Base-by-base conservation (phyloP, 495 filamentous ascomycete species). In the Wilcoxina mikolae region DNA sequence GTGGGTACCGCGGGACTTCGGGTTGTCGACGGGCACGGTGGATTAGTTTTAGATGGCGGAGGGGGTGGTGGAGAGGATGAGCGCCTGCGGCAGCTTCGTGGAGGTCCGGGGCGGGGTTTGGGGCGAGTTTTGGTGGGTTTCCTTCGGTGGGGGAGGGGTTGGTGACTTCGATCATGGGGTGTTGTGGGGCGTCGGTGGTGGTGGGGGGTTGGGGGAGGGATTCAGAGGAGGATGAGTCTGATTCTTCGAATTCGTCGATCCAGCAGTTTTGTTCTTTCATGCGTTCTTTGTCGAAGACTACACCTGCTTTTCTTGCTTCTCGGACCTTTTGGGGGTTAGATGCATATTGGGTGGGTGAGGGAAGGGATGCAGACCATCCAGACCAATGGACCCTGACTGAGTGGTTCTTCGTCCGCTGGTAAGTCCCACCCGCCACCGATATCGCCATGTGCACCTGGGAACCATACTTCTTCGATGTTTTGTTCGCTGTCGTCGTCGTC, bases 381-480 rank as follows among this genome's bases (percentile, higher is more conserved):
- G 3, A 84, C 76, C 2, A 91, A 71, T 1, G 87, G 85, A 5
- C 80, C 74, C 61, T 94, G 84, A 54, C 80, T 84, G 11, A 87
- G 72, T 1, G 82, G 68, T 42, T 74, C 71, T 63, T 80, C 76
- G 0, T 73, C 79, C 0, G 68, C 61, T 0, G 70, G 57, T 3
- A 82, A 68, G 51, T 79, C 78, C 87, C 87, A 94, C 0, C 87
- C 87, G 22, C 87, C 87, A 15, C 87, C 87, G 26, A 93, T 79
- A 58, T 93, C 87, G 9, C 77, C 85, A 60, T 93, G 87, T 29
- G 81, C 79, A 35, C 86, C 86, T 0, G 84, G 74, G 64, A 91
- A 93, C 86, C 86, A 91, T 9, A 89, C 72, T 57, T 88, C 84
- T 60, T 85, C 79, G 53, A 91, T 82, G 60, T 90, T 83, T 58